Base-by-base conservation (phyloP, 768 basidiomycete species). In the Auricularia sp. region DNA sequence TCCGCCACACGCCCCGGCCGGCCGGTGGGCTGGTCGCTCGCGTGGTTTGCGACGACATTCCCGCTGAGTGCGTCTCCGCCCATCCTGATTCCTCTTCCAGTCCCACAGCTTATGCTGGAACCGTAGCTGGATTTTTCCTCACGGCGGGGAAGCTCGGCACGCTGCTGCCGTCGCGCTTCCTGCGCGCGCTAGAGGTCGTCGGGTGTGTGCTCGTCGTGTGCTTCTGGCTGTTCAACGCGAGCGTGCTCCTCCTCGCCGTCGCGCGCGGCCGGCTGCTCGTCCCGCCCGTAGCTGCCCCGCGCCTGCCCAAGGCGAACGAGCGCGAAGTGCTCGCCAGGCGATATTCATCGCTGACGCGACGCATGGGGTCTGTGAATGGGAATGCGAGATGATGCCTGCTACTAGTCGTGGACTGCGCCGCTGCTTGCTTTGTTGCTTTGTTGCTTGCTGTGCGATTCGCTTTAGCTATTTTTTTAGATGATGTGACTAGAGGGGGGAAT, bases 1-100 rank as follows among this genome's bases (percentile, higher is more conserved):
- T n/a, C 16, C 56, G 14, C 34, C 7, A 29, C 34, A 14, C 56
- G 56, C 56, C 16, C 56, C 24, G 56, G 34, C 21, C 24, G 34
- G 34, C 56, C 56, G 29, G 34, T 59, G 11, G 56, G 56, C 6
- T 59, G 56, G 56, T 14, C 16, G 29, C 24, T 59, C 10, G 56
- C 56, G 56, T 59, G 56, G 56, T 59, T 59, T 3, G 56, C 56
- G 7, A 59, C 56, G 7, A 59, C 56, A 6, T 59, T 59, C 56
- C 56, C 56, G 6, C 56, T 59, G 24, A 35, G 56, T 59, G 56
- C 56, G 56, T 59, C 18, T 10, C 56, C 34, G 5, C 18, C 29
- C 29, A 10, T 4, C 21, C 11, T 29, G 14, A 8, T 10, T 5
- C 29, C 11, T 29, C 29, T 29, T 4, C 10, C 29, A 14, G 11